phyloP scores from a whole-genome alignment of 202 grass and related monocot species.

The Panicum virgatum region DNA sequence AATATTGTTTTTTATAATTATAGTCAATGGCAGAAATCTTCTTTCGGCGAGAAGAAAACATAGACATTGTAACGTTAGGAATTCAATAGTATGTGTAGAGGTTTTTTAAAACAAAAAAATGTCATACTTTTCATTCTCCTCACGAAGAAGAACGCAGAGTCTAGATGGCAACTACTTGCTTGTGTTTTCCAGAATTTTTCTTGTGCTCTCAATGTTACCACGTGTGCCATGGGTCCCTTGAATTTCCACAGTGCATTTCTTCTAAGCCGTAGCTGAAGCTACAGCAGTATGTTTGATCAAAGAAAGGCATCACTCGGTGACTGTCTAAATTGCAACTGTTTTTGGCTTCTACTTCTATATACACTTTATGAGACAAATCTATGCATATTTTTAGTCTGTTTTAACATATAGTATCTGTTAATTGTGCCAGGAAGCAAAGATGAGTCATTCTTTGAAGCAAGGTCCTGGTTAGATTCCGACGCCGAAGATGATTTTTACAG shows the following conservation, averaged over 20 bases:
- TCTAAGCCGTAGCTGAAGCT: not conserved
- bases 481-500: slow-evolving; percentile 86
- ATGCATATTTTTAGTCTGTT: not conserved
- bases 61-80: not conserved
- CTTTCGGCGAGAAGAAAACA: not conserved
- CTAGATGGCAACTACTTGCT: not conserved
- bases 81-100: not conserved
- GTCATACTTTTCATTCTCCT: not conserved
- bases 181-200: not conserved
- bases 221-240: not conserved
- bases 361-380: no score
- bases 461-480: slow-evolving; percentile 69
- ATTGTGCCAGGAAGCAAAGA: slow-evolving; percentile 65
- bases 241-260: not conserved
- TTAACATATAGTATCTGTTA: not conserved
- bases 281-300: not conserved
- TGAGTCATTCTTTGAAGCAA: slow-evolving; percentile 81
- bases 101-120: not conserved
- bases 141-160: not conserved
- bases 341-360: not conserved
- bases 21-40: not conserved
- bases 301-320: not conserved
- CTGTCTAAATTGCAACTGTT: not conserved
- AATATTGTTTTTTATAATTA: not conserved
- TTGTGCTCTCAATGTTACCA: not conserved